A percentile compares a stretch with the other conserved stretches of the same genome.
phyloP scores from a whole-genome alignment of 2,329 filamentous ascomycete genomes.

The Metarhizium guizhouense region DNA sequence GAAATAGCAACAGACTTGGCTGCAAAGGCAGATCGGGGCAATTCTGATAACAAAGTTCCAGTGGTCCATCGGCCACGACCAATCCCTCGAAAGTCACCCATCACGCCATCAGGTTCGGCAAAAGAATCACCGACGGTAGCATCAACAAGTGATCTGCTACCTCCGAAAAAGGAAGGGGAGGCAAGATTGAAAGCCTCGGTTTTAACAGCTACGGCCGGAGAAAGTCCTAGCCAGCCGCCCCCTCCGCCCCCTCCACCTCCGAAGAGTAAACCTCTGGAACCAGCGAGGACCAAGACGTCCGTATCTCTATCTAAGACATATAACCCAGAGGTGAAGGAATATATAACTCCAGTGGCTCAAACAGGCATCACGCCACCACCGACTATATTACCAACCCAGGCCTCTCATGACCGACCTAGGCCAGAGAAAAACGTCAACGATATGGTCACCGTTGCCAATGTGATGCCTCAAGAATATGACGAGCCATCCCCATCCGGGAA shows the following conservation, averaged over 20 bases:
- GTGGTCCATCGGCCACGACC: constrained; percentile 48
- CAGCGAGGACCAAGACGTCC: background rate
- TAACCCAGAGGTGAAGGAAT: background rate
- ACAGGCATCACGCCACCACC: background rate
- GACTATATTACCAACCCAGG: background rate
- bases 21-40: background rate
- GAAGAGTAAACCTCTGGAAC: background rate
- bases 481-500: background rate
- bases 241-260: background rate
- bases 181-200: background rate
- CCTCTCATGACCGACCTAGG: background rate
- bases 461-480: background rate
- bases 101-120: background rate
- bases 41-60: constrained; percentile 19
- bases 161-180: background rate
- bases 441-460: background rate
- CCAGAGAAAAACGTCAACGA: background rate
- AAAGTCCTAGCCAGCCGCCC: background rate
- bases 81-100: constrained; percentile 36
- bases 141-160: background rate
- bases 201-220: background rate
- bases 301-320: background rate
- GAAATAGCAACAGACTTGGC: constrained; percentile 17
- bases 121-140: background rate
- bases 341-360: background rate